Evolutionary conservation across 2,329 filamentous ascomycete genomes (phyloP), one percentile per base, ranked within the genome.

Genomic region (Cercospora sp.): DNA sequence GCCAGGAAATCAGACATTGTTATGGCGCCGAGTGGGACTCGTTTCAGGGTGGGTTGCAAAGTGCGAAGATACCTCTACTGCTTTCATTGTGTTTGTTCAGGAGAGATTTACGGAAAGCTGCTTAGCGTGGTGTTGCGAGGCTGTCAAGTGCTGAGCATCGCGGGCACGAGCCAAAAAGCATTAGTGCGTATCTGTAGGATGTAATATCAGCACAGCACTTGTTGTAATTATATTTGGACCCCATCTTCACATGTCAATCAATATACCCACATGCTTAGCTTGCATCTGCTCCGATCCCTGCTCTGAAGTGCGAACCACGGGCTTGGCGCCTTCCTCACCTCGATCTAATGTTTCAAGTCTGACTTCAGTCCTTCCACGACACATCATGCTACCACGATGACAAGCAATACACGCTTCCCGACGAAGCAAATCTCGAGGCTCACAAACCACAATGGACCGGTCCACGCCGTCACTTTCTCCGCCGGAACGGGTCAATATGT

Each of bases 401-500:
- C 67, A 42, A 61, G 63, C 36, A 59, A n/a, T 31, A n/a, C 51
- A 5, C 40, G 68, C 31, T 75, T 77, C 57, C 75, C 75, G 10
- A 76, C 71, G 36, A 74, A 72, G 8, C 72, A 67, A 13, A 16
- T 73, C 33, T 66, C 65, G 18, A 70, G 72, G 64, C 66, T 73
- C 31, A 68, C 70, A 73, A 80, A 81, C 68, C 80, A 81, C 45
- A 65, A 66, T 53, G 67, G 69, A 12, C 73, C 76, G 67, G 82
- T 86, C 61, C 83, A 86, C 74, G 82, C 82, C 68, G 75, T 86
- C 67, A 80, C 81, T 59, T 86, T 84, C 79, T 84, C 81, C 66
- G 79, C 83, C 60, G 82, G 82, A 63, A 71, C 76, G n/a, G 80
- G 82, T 30, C 80, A 84, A 75, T 86, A 85, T 73, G 75, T 97